These are phyloP conservation scores for Talaromyces funiculosus DNA, from an alignment of 2,329 filamentous ascomycete genomes.

Conservation along the genomic window DNA sequence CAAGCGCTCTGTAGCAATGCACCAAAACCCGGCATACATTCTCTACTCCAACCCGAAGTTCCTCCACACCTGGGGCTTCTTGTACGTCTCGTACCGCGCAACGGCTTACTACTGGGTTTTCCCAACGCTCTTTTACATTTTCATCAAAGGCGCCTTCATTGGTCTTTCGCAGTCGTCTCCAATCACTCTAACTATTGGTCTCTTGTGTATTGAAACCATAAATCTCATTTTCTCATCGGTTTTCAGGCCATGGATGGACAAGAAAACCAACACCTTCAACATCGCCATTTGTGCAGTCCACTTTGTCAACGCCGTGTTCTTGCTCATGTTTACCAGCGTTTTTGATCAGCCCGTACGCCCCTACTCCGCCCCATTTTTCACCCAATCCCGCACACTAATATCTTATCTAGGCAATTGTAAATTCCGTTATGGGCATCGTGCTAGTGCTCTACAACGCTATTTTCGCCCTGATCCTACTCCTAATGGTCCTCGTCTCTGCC, in stretches of 20 bases:
- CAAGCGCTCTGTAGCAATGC: slow-evolving; percentile 79
- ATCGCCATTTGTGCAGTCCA: slow-evolving; percentile 86
- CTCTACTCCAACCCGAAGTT: slow-evolving; percentile 89
- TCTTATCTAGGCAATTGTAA: slow-evolving; percentile 59
- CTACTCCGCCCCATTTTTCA: neutral
- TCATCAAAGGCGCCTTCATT: slow-evolving; percentile 88
- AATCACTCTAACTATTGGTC: slow-evolving; percentile 72
- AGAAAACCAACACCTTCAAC: slow-evolving; percentile 95
- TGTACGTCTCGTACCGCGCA: slow-evolving; percentile 94
- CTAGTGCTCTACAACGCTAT: slow-evolving; percentile 84
- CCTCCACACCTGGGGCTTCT: slow-evolving; percentile 96
- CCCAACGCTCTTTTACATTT: slow-evolving; percentile 67
- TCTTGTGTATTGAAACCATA: slow-evolving; percentile 74
- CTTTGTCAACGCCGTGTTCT: slow-evolving; percentile 83
- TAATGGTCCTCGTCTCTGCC: slow-evolving; percentile 74
- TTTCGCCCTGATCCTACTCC: slow-evolving; percentile 73
- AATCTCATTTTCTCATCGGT: slow-evolving; percentile 73
- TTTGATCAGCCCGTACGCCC: slow-evolving; percentile 69
- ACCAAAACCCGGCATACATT: slow-evolving; percentile 95
- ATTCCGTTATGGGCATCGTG: slow-evolving; percentile 80
- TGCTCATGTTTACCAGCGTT: slow-evolving; percentile 80
- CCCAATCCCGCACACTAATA: neutral
- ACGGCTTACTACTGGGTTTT: slow-evolving; percentile 94
- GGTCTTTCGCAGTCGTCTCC: slow-evolving; percentile 68
- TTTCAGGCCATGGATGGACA: slow-evolving; percentile 95